Evolutionary conservation across 1,284 basidiomycete species (phyloP).

Genomic region (Fistulina hepatica): DNA sequence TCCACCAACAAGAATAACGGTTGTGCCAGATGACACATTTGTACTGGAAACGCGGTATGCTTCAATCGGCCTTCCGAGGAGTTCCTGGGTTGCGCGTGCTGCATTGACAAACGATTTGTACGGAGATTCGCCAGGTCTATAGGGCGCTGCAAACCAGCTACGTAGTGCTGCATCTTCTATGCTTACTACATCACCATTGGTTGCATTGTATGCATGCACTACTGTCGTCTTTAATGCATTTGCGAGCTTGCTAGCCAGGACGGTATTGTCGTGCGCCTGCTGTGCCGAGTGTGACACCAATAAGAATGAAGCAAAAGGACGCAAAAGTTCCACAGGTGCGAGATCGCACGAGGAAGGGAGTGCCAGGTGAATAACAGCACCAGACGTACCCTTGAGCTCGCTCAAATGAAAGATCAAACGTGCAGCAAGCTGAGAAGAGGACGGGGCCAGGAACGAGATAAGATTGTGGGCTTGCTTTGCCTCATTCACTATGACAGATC

Average conservation of each 20-base stretch:
- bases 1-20: too few relatives aligned
- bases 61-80: too few relatives aligned
- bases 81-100: too few relatives aligned
- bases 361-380: constrained; percentile 46
- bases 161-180: too few relatives aligned
- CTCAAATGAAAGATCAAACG: constrained; percentile 47
- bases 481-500: constrained; percentile 37
- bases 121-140: too few relatives aligned
- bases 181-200: too few relatives aligned
- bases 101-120: too few relatives aligned
- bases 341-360: constrained; percentile 43
- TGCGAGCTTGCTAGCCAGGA: constrained; percentile 46
- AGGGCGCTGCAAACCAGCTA: too few relatives aligned
- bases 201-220: constrained; percentile 79
- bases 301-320: constrained; percentile 49
- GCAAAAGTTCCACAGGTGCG: constrained; percentile 45
- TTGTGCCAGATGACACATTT: too few relatives aligned
- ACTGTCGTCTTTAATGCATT: constrained; percentile 39
- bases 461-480: constrained; percentile 30
- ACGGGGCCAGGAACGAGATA: constrained; percentile 39
- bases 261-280: constrained; percentile 62
- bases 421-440: constrained; percentile 35
- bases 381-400: constrained; percentile 39
- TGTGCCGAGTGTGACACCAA: constrained; percentile 51
- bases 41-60: too few relatives aligned